Conservation (phyloP, 2,329 filamentous ascomycete genomes). For the Fusarium sp. region DNA sequence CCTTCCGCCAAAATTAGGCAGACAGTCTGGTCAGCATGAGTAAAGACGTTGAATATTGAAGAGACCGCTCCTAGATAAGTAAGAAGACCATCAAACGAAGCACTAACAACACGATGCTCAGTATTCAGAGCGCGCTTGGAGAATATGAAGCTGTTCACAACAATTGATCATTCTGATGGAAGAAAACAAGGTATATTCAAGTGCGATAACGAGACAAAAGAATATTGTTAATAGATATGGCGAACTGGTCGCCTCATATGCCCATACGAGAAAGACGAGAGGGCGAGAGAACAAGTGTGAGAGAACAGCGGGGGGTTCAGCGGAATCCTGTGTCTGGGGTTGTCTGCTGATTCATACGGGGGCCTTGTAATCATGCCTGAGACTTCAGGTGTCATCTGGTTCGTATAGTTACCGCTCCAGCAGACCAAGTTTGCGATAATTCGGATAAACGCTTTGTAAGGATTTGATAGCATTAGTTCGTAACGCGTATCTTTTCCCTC, state of each 20-base stretch:
- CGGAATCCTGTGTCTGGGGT: not conserved
- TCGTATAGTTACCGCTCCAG: not conserved
- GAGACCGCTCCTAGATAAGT: not conserved
- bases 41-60: not conserved
- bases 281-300: not conserved
- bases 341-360: slow-evolving; percentile 22
- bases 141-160: not conserved
- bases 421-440: not conserved
- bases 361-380: slow-evolving; percentile 27
- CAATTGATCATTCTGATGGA: not conserved
- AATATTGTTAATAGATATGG: not conserved
- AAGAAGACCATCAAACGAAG: not conserved
- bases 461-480: not conserved
- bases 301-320: not conserved
- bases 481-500: not conserved
- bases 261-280: slow-evolving; percentile 1
- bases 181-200: not conserved
- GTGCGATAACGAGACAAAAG: not conserved
- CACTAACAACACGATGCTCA: slow-evolving; percentile 12
- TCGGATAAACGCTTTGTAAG: no score
- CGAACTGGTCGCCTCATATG: slow-evolving; percentile 11
- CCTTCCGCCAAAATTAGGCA: slow-evolving; percentile 30
- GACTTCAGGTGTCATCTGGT: slow-evolving; percentile 19
- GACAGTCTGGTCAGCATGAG: not conserved
- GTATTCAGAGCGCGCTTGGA: not conserved